Evolutionary conservation across 1,284 basidiomycete species (phyloP), one percentile per base, ranked within the genome.

Genomic region (Rhodotorula glutinis): DNA sequence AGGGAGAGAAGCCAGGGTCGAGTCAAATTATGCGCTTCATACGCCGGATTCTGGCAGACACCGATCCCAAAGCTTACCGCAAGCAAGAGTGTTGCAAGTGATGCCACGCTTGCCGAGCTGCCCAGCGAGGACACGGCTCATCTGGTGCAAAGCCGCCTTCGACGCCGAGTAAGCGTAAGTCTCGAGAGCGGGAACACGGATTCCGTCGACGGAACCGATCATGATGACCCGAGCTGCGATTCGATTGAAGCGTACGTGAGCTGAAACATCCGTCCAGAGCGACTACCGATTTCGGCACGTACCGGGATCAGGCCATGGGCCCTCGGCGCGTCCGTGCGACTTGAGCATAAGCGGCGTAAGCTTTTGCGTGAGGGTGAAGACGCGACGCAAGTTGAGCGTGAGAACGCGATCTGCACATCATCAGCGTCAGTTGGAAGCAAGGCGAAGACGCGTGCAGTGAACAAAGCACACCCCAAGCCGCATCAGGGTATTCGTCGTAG

Each of bases 91-190:
- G 76, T 89, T 89, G 76, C 85, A 85, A 23, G 84, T 83, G 71
- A 89, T 85, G 3, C 84, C 82, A 65, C 87, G 85, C 59, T 77
- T 79, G 0, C 86, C 87, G 17, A 88, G 81, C 19, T 85, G 79
- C 23, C 82, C 82, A 1, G 85, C 87, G 33, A 89, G 80, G 71
- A 86, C 83, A 27, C 84, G 80, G 64, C 86, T 86, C 53, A 88
- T 79, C 63, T 87, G 87, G 75, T 85, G 84, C 62, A 85, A 78
- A 2, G 80, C 85, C 8, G 85, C 84, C 76, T 89, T 89, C 38
- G 85, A 85, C 2, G 86, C 83, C 33, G 85, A 83, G 76, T 89
- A 89, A 2, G 87, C 86, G 72, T 86, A 89, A 1, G 87, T 88
- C 74, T 88, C 85, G 64, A 85, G 82, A 27, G 79, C 77, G 7